Evolutionary conservation across 129 eudicot species (phyloP).

Genomic region (Tanacetum coccineum): DNA sequence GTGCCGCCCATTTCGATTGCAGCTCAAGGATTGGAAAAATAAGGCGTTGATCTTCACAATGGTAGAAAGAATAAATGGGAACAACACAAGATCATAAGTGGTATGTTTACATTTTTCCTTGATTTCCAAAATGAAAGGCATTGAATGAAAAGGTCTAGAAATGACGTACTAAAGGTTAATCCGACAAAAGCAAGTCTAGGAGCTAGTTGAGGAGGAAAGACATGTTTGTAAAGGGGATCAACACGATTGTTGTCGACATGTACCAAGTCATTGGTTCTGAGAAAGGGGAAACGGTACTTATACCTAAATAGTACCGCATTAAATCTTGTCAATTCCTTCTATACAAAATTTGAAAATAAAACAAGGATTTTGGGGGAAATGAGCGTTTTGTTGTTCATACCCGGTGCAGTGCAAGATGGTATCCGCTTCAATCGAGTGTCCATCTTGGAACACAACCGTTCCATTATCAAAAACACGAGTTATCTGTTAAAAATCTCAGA

Average conservation of each 20-base stretch:
- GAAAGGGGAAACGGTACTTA: conserved; percentile 83
- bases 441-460: conserved; percentile 51
- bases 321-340: not conserved
- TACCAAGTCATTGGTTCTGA: conserved; percentile 52
- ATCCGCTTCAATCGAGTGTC: conserved; percentile 45
- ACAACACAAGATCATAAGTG: no score
- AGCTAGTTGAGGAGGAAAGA: conserved; percentile 77
- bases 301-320: conserved; percentile 37
- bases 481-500: no score
- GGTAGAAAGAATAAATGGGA: no score
- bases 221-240: conserved; percentile 82
- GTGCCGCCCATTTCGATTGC: conserved; percentile 59
- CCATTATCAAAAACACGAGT: conserved; percentile 51
- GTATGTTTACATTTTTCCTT: no score
- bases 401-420: conserved; percentile 88
- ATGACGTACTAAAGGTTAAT: conserved; percentile 5
- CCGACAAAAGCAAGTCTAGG: conserved; percentile 90
- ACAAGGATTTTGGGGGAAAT: not conserved
- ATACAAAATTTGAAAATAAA: not conserved
- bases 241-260: conserved; percentile 81
- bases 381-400: conserved; percentile 30
- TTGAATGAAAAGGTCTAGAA: no score
- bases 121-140: no score
- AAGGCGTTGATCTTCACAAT: no score
- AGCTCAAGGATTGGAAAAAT: conserved; percentile 39